Percentiles rank a stretch among this genome's conserved stretches.
phyloP scores from a whole-genome alignment of 2,329 filamentous ascomycete species.

The Trichoderma arundinaceum region DNA sequence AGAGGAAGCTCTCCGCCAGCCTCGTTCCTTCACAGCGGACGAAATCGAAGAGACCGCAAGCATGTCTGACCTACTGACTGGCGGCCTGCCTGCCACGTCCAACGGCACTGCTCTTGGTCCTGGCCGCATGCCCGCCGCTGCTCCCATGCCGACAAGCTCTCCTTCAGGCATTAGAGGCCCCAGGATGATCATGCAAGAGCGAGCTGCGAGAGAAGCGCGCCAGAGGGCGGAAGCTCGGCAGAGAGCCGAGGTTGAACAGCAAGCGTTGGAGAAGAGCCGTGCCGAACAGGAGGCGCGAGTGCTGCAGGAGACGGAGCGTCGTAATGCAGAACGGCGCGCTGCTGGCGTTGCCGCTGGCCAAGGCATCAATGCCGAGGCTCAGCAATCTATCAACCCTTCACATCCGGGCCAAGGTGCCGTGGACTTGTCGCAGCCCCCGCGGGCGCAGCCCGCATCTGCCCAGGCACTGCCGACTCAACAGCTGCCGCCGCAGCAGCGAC shows the following conservation, averaged over 20 bases:
- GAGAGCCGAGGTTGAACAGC: slow-evolving; percentile 69
- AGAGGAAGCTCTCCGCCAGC: slow-evolving; percentile 85
- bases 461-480: slow-evolving; percentile 37
- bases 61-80: slow-evolving; percentile 82
- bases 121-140: slow-evolving; percentile 53
- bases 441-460: slow-evolving; percentile 29
- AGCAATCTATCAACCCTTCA: slow-evolving; percentile 45
- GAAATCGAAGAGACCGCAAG: slow-evolving; percentile 84
- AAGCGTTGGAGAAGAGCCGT: slow-evolving; percentile 58
- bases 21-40: slow-evolving; percentile 83
- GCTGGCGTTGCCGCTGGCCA: slow-evolving; percentile 53
- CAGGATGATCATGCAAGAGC: slow-evolving; percentile 88
- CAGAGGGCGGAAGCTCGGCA: slow-evolving; percentile 70
- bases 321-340: slow-evolving; percentile 66
- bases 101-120: slow-evolving; percentile 63
- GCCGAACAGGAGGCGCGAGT: slow-evolving; percentile 62
- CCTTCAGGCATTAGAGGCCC: slow-evolving; percentile 78
- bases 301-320: slow-evolving; percentile 60
- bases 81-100: slow-evolving; percentile 59
- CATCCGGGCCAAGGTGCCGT: slow-evolving; percentile 39
- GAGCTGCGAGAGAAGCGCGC: slow-evolving; percentile 75
- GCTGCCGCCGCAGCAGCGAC: slow-evolving; percentile 33
- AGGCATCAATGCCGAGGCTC: slow-evolving; percentile 41
- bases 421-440: slow-evolving; percentile 37
- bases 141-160: slow-evolving; percentile 59